Percentiles rank a stretch among this genome's conserved stretches.
phyloP scores from a whole-genome alignment of 2,329 filamentous ascomycete genomes.

The Diaporthe helianthi region DNA sequence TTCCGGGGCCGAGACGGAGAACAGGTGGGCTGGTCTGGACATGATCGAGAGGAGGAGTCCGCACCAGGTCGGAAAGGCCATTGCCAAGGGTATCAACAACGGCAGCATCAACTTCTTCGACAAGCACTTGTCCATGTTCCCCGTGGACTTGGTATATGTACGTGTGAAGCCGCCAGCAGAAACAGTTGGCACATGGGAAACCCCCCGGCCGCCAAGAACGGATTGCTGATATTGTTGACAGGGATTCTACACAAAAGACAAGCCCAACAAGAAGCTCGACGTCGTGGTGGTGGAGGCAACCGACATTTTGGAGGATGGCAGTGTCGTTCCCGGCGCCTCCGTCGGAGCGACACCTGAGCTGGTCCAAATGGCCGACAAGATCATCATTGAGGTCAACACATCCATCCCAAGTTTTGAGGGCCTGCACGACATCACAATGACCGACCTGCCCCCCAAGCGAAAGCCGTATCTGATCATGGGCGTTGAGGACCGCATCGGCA shows the following conservation, averaged over 20 bases:
- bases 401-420: slow-evolving; percentile 84
- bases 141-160: slow-evolving; percentile 82
- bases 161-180: slow-evolving; percentile 37
- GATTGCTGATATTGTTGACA: slow-evolving; percentile 41
- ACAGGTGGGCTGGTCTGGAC: slow-evolving; percentile 85
- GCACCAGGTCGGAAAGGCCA: slow-evolving; percentile 90
- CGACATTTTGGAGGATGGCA: slow-evolving; percentile 87
- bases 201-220: too few relatives aligned
- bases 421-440: slow-evolving; percentile 89
- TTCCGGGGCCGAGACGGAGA: slow-evolving; percentile 88
- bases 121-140: slow-evolving; percentile 94
- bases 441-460: slow-evolving; percentile 78
- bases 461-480: slow-evolving; percentile 88
- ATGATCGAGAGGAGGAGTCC: slow-evolving; percentile 89
- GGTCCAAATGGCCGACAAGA: slow-evolving; percentile 89
- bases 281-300: slow-evolving; percentile 86
- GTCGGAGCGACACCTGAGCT: slow-evolving; percentile 87
- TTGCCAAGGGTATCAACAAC: slow-evolving; percentile 88
- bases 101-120: slow-evolving; percentile 92
- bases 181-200: neutral
- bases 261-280: slow-evolving; percentile 75
- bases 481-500: slow-evolving; percentile 86
- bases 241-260: slow-evolving; percentile 85
- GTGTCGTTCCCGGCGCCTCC: slow-evolving; percentile 85
- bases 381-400: slow-evolving; percentile 94